These are phyloP conservation scores for Nakazawaea holstii DNA, from an alignment of 805 yeast species.

Conservation along the genomic window DNA sequence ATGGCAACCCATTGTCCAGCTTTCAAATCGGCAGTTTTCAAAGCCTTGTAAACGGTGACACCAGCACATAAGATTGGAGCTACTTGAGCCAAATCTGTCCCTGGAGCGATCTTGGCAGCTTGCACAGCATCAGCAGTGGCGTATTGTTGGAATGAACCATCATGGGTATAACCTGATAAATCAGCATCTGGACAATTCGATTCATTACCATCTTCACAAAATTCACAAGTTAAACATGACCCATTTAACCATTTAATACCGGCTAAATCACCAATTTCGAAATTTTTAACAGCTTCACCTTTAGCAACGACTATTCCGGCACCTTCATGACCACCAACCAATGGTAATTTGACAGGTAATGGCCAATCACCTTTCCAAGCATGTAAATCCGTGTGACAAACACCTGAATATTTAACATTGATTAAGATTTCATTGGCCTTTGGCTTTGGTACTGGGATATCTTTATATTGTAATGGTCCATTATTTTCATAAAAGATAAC, in stretches of 20 bases:
- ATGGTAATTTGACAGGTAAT: constrained; percentile 49
- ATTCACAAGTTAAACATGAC: constrained; percentile 60
- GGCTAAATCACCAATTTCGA: constrained; percentile 60
- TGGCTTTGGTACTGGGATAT: constrained; percentile 68
- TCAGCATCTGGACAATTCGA: constrained; percentile 67
- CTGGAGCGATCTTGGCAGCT: constrained; percentile 41
- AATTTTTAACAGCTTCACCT: constrained; percentile 55
- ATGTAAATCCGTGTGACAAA: constrained; percentile 71
- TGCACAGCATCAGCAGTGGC: constrained; percentile 50
- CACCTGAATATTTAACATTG: constrained; percentile 69
- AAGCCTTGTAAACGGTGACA: constrained; percentile 48
- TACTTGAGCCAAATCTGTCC: constrained; percentile 41
- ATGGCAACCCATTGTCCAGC: constrained; percentile 50
- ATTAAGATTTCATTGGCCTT: constrained; percentile 59
- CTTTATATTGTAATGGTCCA: constrained; percentile 62
- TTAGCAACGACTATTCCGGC: constrained; percentile 64
- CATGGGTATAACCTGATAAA: constrained; percentile 71
- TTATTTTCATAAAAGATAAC: constrained; percentile 62
- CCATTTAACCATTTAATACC: constrained; percentile 70
- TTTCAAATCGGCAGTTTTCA: constrained; percentile 40
- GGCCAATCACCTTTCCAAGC: constrained; percentile 76
- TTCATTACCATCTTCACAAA: constrained; percentile 53
- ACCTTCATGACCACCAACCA: constrained; percentile 74
- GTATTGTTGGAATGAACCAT: constrained; percentile 52
- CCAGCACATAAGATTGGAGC: constrained; percentile 51